Conservation (phyloP, 495 filamentous ascomycete genomes). For the Penicillium longicatenatum region DNA sequence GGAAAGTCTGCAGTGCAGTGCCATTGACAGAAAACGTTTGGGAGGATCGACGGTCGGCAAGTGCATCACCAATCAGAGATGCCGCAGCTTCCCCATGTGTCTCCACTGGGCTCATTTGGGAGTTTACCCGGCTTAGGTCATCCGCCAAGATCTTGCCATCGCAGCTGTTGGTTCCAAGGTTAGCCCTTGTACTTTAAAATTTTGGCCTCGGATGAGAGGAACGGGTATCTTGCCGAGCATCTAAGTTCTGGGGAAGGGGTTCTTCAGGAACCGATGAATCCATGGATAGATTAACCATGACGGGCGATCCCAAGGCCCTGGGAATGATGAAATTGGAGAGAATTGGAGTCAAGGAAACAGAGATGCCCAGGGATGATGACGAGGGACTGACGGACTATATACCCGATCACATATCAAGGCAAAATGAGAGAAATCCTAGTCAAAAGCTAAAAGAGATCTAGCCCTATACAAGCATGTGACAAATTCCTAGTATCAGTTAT, state of each 20-base stretch:
- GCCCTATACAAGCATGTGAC: not conserved
- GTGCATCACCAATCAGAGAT: slow-evolving; percentile 2
- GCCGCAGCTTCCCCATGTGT: not conserved
- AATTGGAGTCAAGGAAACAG: not conserved
- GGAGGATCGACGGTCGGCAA: slow-evolving; percentile 17
- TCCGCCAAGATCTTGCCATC: not conserved
- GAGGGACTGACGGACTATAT: not conserved
- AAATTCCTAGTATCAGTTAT: not conserved
- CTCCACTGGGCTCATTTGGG: not conserved
- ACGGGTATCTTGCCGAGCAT: not conserved
- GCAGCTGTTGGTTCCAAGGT: not conserved
- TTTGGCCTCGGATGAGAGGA: not conserved
- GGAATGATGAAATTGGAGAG: not conserved
- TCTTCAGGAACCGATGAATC: not conserved
- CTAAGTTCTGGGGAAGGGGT: not conserved
- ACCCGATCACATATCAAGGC: not conserved
- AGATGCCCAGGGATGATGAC: not conserved
- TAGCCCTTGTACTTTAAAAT: not conserved
- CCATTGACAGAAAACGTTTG: slow-evolving; percentile 19
- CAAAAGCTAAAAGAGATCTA: not conserved
- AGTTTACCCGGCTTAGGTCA: slow-evolving; percentile 12
- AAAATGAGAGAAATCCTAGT: not conserved
- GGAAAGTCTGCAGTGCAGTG: not conserved
- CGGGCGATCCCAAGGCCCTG: not conserved
- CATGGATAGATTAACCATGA: slow-evolving; percentile 1